Base-by-base conservation (phyloP, 2,329 filamentous ascomycete species). In the Pyrenophora graminea region DNA sequence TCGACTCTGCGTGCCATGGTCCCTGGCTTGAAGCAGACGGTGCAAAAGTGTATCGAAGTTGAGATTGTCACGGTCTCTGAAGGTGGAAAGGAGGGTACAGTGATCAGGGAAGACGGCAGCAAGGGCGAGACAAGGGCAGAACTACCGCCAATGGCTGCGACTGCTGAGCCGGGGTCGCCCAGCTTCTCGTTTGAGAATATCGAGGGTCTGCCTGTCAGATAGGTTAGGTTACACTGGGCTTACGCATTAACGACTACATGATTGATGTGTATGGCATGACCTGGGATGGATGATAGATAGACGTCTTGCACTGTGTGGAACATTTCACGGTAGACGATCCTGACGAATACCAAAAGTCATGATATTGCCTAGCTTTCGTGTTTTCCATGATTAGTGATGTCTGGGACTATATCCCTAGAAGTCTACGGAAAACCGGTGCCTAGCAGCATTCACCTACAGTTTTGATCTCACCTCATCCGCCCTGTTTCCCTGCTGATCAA, bases 151-250 rank as follows among this genome's bases (percentile, higher is more conserved):
- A 72, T 78, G 45, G 90, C 90, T 10, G 89, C 90, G 66, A 80
- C 80, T 61, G 91, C 93, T 5, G 85, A 94, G 51, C 93, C 93
- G 12, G 92, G 92, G 1, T 80, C 82, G 59, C 92, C 92, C 44
- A 89, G 84, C 36, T 96, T 95, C 75, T 79, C 84, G 64, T 96
- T 97, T 77, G 87, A 90, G 76, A 96, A 96, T 72, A 81, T 94
- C 2, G 68, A 72, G 61, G 46, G 39, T 13, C 18, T 70, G 37
- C 42, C 62, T 44, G 55, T 70, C 17, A 40, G 68, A 38, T 69
- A 58, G 23, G 25, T 18, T 30, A 31, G 31, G 30, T 12, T 12
- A 30, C 4, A 30, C 7, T 15, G 27, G 27, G 36, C 27, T 19
- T 25, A 41, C 21, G 30, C 18, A 34, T 41, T 36, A 15, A 47